Percentiles rank a stretch among this genome's conserved stretches.
These are phyloP conservation scores for Cryomyces minteri DNA, from an alignment of 495 filamentous ascomycete genomes.

Conservation along the genomic window DNA sequence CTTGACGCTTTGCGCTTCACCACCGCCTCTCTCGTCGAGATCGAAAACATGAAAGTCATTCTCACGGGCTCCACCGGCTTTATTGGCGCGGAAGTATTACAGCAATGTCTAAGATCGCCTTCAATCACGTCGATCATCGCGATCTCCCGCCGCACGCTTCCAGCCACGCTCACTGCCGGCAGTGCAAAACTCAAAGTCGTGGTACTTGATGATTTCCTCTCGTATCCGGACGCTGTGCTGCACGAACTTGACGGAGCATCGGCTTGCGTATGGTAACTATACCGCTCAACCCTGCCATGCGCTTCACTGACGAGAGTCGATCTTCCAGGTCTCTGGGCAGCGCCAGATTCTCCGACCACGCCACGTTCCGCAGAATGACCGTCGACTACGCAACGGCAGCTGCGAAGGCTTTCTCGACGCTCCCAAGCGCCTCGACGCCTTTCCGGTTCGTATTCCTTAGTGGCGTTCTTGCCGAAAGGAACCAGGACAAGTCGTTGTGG, in stretches of 20 bases:
- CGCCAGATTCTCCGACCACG: conserved; percentile 4
- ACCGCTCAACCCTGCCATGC: no score
- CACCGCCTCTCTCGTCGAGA: no score
- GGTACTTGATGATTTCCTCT: conserved; percentile 26
- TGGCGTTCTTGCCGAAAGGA: conserved; percentile 26
- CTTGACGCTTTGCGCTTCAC: no score
- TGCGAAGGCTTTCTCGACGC: conserved; percentile 21
- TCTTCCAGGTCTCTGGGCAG: conserved; percentile 5
- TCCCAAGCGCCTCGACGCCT: neutral
- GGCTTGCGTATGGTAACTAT: conserved; percentile 38
- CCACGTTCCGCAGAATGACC: conserved; percentile 15
- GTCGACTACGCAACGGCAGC: conserved; percentile 27
- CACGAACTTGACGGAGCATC: conserved; percentile 27
- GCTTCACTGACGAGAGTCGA: no score
- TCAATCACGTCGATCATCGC: conserved; percentile 29
- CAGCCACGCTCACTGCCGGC: conserved; percentile 7
- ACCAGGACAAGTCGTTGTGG: conserved; percentile 25
- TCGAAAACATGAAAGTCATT: conserved; percentile 28
- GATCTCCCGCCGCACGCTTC: conserved; percentile 25
- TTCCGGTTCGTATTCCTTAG: conserved; percentile 35
- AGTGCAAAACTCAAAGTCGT: conserved; percentile 26
- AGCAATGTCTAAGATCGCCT: conserved; percentile 25
- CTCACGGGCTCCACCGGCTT: conserved; percentile 34
- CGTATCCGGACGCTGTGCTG: conserved; percentile 21
- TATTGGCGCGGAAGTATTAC: conserved; percentile 30